Evolutionary conservation across 2,329 filamentous ascomycete genomes (phyloP), one percentile per base, ranked within the genome.

Genomic region (Monilinia polystroma): DNA sequence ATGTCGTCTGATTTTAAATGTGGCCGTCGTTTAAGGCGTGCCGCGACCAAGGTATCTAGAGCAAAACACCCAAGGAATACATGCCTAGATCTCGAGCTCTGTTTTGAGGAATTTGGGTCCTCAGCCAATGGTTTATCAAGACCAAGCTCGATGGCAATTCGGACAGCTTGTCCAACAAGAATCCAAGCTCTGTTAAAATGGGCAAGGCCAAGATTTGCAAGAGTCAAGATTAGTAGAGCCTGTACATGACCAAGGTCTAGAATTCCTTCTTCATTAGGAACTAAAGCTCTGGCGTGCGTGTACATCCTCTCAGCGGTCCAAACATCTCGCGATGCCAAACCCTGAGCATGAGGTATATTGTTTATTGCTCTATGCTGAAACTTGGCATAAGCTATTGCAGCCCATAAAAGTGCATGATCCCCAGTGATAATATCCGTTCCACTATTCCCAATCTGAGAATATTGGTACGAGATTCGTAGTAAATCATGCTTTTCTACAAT

Each of bases 401-500:
- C 83, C 86, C 86, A 89, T 3, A 89, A 76, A 47, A 85, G 84
- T 1, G 86, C 83, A 69, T 87, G 81, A 32, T 81, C 75, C n/a
- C 81, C 75, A 41, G 66, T 60, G 3, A 53, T 53, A 26, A 51
- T 60, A 10, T 59, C 29, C 12, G 66, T 55, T n/a, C 53, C 52
- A 18, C 49, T 56, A 20, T 68, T 68, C 6, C 67, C 66, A 26
- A 65, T 70, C 41, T 72, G 73, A 20, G 56, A 52, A 66, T 76
- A 76, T 59, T 76, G 75, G 57, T 76, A 74, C 10, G 74, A 76
- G 2, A 71, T 72, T 45, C 73, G 69, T 23, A 76, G 58, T 10
- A 76, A 66, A 70, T 76, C 73, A 67, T 89, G 84, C 69, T 87
- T 89, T 70, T 92, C 87, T 14, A 89, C 80, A 35, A 93, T 87